Conservation (phyloP, 768 basidiomycete genomes). For the Psilocybe cubensis region DNA sequence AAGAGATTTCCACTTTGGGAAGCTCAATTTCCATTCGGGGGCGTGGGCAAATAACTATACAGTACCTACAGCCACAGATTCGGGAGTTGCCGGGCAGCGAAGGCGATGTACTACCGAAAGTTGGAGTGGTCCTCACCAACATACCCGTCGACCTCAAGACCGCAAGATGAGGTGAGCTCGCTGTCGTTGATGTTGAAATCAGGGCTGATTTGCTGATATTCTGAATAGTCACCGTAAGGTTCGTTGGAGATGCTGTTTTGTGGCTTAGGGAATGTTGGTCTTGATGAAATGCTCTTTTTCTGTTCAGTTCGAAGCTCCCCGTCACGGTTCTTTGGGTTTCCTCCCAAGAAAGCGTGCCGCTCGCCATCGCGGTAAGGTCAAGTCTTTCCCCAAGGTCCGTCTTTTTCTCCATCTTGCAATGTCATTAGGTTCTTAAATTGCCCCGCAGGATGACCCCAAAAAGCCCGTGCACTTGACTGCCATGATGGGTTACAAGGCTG, state of each 20-base stretch:
- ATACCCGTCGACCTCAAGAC: conserved; percentile 44
- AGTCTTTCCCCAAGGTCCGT: conserved; percentile 96
- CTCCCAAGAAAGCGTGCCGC: conserved; percentile 96
- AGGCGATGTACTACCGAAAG: conserved; percentile 23
- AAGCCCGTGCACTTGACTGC: conserved; percentile 99
- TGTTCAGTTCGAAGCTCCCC: conserved; percentile 93
- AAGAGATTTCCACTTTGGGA: conserved; percentile 12
- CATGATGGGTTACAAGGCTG: conserved; percentile 99
- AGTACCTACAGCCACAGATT: conserved; percentile 41
- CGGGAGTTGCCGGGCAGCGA: conserved; percentile 38
- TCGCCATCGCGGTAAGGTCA: conserved; percentile 98
- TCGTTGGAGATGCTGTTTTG: conserved; percentile 22
- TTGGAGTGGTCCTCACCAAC: conserved; percentile 29
- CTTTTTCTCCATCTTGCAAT: neutral
- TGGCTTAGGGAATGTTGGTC: conserved; percentile 12
- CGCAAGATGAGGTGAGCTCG: conserved; percentile 70
- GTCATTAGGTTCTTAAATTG: conserved; percentile 5
- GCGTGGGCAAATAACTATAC: conserved; percentile 35
- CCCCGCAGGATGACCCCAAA: conserved; percentile 92
- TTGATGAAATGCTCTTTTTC: conserved; percentile 12
- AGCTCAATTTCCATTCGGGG: conserved; percentile 18
- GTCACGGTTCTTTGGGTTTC: conserved; percentile 97
- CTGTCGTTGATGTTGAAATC: neutral
- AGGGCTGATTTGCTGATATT: conserved; percentile 7
- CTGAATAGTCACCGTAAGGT: conserved; percentile 85